Base-by-base conservation (phyloP, 768 basidiomycete genomes). In the Tephrocybe sp. region DNA sequence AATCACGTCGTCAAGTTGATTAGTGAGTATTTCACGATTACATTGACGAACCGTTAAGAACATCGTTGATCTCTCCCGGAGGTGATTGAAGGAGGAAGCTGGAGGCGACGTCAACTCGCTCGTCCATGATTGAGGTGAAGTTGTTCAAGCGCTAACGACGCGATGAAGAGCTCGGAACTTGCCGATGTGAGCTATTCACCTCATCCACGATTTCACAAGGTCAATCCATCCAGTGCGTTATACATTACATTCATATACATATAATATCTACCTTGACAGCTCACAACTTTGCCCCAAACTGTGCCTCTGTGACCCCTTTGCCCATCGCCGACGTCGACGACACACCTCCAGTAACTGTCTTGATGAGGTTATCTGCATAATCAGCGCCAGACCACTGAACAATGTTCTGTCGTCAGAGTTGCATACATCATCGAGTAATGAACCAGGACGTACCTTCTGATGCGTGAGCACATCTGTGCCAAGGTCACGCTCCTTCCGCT, bases 311-410 rank as follows among this genome's bases (percentile, higher is more conserved):
- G 26, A 96, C 93, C 49, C 96, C 96, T 60, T 85, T 84, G 44
- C 96, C 97, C 96, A 98, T 98, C n/a, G 97, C 96, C n/a, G 95
- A 82, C 9, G 96, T 98, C 42, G 92, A 94, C 33, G 92, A 96
- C 54, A 99, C 82, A 52, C 97, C 97, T 20, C 97, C 97, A 32
- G 97, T 99, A 49, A 98, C 92, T 6, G 96, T 95, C 82, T 92
- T 94, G 71, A 97, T 80, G 48, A 96, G 68, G 56, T 82, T 85
- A 68, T 97, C 94, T 32, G 89, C 89, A 60, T 92, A 95, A 68
- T 96, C 93, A 4, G 89, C 94, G 31, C 95, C 95, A 57, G 89
- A 92, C 94, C 94, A 97, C 91, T 94, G 59, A 22, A 32, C 6
- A 12, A 13, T 45, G 36, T 2, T 16, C 22, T 17, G 9, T 5